These are phyloP conservation scores for Sideroxylon spinosum DNA, from an alignment of 179 eudicot genomes.

Conservation along the genomic window DNA sequence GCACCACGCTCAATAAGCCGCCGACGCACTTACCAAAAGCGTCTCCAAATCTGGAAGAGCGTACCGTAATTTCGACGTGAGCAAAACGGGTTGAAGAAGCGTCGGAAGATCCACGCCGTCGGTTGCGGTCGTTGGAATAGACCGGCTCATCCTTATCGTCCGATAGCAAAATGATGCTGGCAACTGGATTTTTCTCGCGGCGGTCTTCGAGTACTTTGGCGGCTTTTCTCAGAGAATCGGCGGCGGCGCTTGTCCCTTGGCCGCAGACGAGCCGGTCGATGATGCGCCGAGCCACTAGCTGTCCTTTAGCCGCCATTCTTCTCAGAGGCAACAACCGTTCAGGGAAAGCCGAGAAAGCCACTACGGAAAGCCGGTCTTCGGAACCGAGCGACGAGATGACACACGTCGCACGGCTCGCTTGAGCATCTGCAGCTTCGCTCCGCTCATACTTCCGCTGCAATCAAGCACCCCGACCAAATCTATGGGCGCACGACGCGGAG, in stretches of 20 bases:
- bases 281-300: conserved; percentile 56
- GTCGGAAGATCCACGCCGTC: conserved; percentile 29
- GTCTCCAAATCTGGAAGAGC: conserved; percentile 49
- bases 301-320: conserved; percentile 70
- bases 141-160: conserved; percentile 59
- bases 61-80: conserved; percentile 77
- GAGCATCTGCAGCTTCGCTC: conserved; percentile 65
- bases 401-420: conserved; percentile 81
- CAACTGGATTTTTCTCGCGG: conserved; percentile 73
- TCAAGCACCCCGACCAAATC: conserved; percentile 79
- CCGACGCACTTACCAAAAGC: conserved; percentile 69
- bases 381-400: conserved; percentile 76
- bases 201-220: conserved; percentile 70
- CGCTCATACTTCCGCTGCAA: conserved; percentile 59
- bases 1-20: conserved; percentile 70
- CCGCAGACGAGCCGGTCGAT: conserved; percentile 52
- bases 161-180: conserved; percentile 66
- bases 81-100: conserved; percentile 58
- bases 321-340: conserved; percentile 56
- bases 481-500: conserved; percentile 63
- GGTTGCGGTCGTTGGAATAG: conserved; percentile 9
- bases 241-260: conserved; percentile 45
- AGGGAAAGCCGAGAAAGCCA: conserved; percentile 54
- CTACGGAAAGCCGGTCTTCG: conserved; percentile 66
- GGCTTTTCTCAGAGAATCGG: conserved; percentile 59